These are phyloP conservation scores for Penicillium sp. DNA, from an alignment of 2,329 filamentous ascomycete species.

Conservation along the genomic window DNA sequence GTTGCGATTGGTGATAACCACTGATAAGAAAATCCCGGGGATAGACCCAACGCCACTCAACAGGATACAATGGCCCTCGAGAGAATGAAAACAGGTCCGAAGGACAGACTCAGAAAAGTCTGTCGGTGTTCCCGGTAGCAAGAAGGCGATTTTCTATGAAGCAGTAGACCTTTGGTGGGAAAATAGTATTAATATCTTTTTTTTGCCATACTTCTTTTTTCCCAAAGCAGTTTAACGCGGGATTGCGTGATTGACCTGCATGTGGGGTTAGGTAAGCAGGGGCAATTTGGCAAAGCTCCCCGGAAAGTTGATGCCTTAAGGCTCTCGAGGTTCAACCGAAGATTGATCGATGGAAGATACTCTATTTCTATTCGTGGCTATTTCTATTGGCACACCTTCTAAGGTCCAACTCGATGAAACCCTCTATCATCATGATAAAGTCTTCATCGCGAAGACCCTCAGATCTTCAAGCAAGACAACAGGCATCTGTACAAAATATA, in stretches of 20 bases:
- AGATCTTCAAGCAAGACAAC: background rate
- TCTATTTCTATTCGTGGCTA: background rate
- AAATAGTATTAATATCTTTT: slow-evolving; percentile 8
- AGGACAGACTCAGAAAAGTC: background rate
- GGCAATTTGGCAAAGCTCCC: background rate
- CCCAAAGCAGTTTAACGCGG: slow-evolving; percentile 30
- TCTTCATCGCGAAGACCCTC: background rate
- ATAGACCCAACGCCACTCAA: background rate
- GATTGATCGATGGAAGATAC: background rate
- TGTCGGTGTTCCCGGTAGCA: background rate
- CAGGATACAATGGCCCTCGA: background rate
- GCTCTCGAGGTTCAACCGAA: too few species aligned
- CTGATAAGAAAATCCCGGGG: background rate
- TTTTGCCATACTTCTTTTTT: slow-evolving; percentile 20
- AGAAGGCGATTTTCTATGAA: background rate
- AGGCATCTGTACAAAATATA: background rate
- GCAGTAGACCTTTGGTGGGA: background rate
- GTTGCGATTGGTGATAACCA: slow-evolving; percentile 23
- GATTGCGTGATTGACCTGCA: slow-evolving; percentile 30
- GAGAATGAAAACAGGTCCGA: background rate
- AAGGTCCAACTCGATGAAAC: background rate
- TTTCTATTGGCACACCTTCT: background rate
- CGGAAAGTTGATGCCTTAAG: too few species aligned
- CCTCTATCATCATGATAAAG: background rate
- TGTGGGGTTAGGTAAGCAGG: slow-evolving; percentile 2